These are phyloP conservation scores for Areca catechu DNA, from an alignment of 176 grass and related monocot genomes.

Conservation along the genomic window DNA sequence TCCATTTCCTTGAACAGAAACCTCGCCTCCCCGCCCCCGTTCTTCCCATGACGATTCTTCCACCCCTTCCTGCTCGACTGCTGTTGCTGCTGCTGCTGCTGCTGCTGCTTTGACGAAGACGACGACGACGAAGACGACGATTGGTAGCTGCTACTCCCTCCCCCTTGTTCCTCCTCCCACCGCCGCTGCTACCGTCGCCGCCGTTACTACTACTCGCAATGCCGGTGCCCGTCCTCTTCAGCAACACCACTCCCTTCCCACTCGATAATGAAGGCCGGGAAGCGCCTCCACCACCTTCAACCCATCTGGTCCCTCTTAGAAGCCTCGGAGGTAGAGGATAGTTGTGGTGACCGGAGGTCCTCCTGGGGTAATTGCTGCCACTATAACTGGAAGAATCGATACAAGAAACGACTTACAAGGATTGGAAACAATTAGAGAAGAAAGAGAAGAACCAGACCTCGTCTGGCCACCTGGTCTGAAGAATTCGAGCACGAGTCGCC, in stretches of 20 bases:
- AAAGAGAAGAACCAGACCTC: constrained; percentile 11
- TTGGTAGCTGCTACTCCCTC: background rate
- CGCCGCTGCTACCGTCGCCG: constrained; percentile 8
- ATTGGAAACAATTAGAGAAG: no score
- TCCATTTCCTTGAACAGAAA: constrained; percentile 75
- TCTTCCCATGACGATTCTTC: constrained; percentile 15
- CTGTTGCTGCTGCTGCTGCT: constrained; percentile 25
- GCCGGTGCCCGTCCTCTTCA: constrained; percentile 22
- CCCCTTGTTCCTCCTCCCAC: constrained; percentile 26
- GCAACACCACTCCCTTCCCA: constrained; percentile 20
- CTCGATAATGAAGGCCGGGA: constrained; percentile 13
- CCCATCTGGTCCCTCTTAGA: background rate
- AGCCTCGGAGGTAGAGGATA: constrained; percentile 12
- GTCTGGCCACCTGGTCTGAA: constrained; percentile 30
- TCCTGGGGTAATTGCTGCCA: background rate
- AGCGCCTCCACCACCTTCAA: constrained; percentile 8
- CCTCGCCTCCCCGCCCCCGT: constrained; percentile 39
- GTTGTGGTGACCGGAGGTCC: background rate
- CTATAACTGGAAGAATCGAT: background rate
- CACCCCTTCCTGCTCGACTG: constrained; percentile 21
- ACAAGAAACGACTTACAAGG: no score
- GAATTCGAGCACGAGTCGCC: constrained; percentile 60
- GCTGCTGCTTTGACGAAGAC: background rate
- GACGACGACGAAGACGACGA: background rate
- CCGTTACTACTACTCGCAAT: background rate